Conservation (phyloP, 768 basidiomycete genomes). For the Mycena vulgaris region DNA sequence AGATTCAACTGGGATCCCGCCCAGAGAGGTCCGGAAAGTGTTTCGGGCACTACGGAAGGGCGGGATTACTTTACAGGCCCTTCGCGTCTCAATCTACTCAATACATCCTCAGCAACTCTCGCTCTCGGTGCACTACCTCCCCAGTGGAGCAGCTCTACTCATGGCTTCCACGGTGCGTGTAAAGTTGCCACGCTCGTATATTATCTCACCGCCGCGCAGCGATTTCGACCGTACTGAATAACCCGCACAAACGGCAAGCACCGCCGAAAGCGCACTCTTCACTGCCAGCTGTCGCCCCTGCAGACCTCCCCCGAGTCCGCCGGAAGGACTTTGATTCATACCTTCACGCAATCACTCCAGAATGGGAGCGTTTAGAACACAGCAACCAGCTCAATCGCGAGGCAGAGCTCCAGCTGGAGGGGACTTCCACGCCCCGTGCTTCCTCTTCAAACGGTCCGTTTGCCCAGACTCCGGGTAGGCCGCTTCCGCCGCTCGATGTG, state of each 20-base stretch:
- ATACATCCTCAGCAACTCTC: slow-evolving; percentile 65
- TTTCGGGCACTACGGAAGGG: slow-evolving; percentile 81
- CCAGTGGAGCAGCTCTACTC: slow-evolving; percentile 86
- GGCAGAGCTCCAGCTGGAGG: slow-evolving; percentile 57
- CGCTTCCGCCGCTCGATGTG: slow-evolving; percentile 78
- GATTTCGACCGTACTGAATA: slow-evolving; percentile 94
- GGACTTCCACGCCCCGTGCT: slow-evolving; percentile 43
- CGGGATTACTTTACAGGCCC: slow-evolving; percentile 74
- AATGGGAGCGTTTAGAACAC: slow-evolving; percentile 84
- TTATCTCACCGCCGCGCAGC: slow-evolving; percentile 61
- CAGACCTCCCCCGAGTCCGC: slow-evolving; percentile 84
- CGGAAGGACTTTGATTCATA: slow-evolving; percentile 91
- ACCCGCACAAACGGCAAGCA: slow-evolving; percentile 86
- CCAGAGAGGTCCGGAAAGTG: slow-evolving; percentile 77
- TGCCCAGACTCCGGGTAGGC: slow-evolving; percentile 52
- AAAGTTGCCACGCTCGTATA: slow-evolving; percentile 3
- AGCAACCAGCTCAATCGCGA: slow-evolving; percentile 56
- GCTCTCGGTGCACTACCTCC: slow-evolving; percentile 65
- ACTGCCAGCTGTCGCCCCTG: slow-evolving; percentile 78
- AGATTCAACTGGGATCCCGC: slow-evolving; percentile 85
- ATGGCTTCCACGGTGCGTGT: slow-evolving; percentile 89
- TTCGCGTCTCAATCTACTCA: slow-evolving; percentile 64
- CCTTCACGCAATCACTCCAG: slow-evolving; percentile 76
- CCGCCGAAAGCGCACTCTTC: slow-evolving; percentile 92
- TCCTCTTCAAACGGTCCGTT: slow-evolving; percentile 44